Evolutionary conservation across 495 filamentous ascomycete species (phyloP), one percentile per base, ranked within the genome.

Genomic region (Penicillium daleae): DNA sequence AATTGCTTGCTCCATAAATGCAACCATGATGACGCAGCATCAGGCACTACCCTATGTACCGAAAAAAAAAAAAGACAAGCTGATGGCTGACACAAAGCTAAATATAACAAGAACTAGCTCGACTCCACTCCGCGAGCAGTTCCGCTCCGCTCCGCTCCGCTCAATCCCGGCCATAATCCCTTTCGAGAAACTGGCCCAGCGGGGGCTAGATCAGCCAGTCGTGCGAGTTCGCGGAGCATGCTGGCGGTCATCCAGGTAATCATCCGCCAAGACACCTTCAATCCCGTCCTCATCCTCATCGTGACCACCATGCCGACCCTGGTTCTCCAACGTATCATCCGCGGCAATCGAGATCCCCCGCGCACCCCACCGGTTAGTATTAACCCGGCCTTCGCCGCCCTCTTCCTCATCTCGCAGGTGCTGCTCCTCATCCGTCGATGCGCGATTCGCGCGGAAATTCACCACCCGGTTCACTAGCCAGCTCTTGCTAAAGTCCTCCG

Each of bases 401-500:
- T 57, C 63, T 35, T 74, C 72, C 29, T 79, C 80, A 15, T 78
- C 76, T 40, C 74, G 71, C n/a, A 82, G 66, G 42, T 65, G 65
- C 63, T 80, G 77, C 59, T 76, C 75, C 60, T 78, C 76, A 52
- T 66, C 75, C 33, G 71, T 72, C 13, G 70, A 66, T 17, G 59
- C 68, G 17, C 72, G 70, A 17, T 68, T 67, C 32, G 63, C 70
- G 49, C 73, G 73, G 66, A 69, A 78, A 63, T 74, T 82, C 60
- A 78, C 68, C 39, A 81, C 77, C 55, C 76, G 79, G 60, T 74
- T 84, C 50, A 80, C 74, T 19, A 99, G 78, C 84, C 93, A 97
- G 57, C 93, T 91, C 50, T 89, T 86, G 35, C 87, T 80, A 56
- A 94, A 82, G 72, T 99, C 95, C 48, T 97, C 94, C 6, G 87